phyloP scores from a whole-genome alignment of 2,329 filamentous ascomycete genomes.

The Helotiales sp. region DNA sequence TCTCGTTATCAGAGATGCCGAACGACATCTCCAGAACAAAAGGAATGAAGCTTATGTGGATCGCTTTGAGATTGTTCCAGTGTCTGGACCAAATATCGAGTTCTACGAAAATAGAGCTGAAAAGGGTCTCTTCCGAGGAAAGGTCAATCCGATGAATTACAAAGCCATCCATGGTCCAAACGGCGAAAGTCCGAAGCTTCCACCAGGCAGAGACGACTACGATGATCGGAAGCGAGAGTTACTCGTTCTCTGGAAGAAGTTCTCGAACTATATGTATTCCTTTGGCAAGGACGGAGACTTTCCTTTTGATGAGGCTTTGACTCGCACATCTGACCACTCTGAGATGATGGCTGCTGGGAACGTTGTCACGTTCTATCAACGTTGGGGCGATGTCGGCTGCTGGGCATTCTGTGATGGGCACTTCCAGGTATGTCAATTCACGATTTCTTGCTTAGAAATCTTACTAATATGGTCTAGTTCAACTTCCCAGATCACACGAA shows the following conservation, averaged over 20 bases:
- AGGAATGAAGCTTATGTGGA: constrained; percentile 56
- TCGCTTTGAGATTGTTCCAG: constrained; percentile 62
- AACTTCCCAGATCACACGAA: constrained; percentile 91
- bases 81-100: constrained; percentile 60
- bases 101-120: constrained; percentile 74
- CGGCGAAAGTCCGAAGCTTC: constrained; percentile 60
- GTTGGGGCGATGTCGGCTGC: constrained; percentile 77
- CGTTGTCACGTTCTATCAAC: constrained; percentile 78
- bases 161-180: constrained; percentile 55
- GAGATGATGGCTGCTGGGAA: constrained; percentile 46
- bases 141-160: constrained; percentile 64
- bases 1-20: constrained; percentile 69
- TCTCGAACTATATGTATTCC: constrained; percentile 72
- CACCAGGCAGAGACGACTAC: constrained; percentile 62
- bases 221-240: constrained; percentile 66
- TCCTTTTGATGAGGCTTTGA: constrained; percentile 47
- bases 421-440: constrained; percentile 60
- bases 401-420: constrained; percentile 82
- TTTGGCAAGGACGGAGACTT: constrained; percentile 71
- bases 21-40: constrained; percentile 66
- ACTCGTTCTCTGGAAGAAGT: constrained; percentile 70
- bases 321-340: constrained; percentile 25
- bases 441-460: background rate
- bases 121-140: constrained; percentile 61
- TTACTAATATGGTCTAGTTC: constrained; percentile 51